phyloP scores from a whole-genome alignment of 495 filamentous ascomycete genomes.

The Penicillium maclennaniae region DNA sequence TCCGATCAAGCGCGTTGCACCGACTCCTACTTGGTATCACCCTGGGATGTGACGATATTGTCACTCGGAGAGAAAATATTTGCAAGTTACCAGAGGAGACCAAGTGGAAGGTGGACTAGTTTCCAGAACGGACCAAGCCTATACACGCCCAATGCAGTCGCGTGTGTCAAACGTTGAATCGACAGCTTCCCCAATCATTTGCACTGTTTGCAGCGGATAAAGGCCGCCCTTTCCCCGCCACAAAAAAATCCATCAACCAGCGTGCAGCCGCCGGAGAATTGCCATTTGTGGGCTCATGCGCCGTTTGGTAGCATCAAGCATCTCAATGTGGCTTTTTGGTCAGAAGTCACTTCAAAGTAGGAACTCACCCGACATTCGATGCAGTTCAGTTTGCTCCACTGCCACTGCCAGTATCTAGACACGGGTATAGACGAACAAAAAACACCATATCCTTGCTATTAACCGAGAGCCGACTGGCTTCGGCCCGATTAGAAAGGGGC shows the following conservation, averaged over 20 bases:
- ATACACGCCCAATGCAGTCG: neutral
- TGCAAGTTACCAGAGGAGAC: neutral
- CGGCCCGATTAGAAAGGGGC: constrained; percentile 8
- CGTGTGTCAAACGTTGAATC: neutral
- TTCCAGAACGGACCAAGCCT: neutral
- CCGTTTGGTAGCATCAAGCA: constrained; percentile 1
- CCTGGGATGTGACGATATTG: neutral
- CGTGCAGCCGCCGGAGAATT: constrained; percentile 36
- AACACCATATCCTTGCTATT: constrained; percentile 6
- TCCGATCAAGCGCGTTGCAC: neutral
- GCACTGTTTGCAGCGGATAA: constrained; percentile 10
- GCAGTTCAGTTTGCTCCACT: neutral
- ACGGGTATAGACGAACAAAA: neutral
- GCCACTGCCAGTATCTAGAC: neutral
- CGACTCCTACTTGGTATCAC: neutral
- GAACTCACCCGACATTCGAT: neutral
- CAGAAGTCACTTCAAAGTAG: neutral
- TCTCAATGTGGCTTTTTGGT: constrained; percentile 2
- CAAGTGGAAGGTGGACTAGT: neutral
- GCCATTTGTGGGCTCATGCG: constrained; percentile 16
- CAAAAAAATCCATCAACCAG: constrained; percentile 16
- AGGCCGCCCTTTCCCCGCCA: constrained; percentile 16
- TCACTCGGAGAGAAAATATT: neutral
- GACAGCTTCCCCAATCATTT: neutral
- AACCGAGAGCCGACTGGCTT: constrained; percentile 26